These are phyloP conservation scores for Calycina marina DNA, from an alignment of 2,329 filamentous ascomycete species.

Conservation along the genomic window DNA sequence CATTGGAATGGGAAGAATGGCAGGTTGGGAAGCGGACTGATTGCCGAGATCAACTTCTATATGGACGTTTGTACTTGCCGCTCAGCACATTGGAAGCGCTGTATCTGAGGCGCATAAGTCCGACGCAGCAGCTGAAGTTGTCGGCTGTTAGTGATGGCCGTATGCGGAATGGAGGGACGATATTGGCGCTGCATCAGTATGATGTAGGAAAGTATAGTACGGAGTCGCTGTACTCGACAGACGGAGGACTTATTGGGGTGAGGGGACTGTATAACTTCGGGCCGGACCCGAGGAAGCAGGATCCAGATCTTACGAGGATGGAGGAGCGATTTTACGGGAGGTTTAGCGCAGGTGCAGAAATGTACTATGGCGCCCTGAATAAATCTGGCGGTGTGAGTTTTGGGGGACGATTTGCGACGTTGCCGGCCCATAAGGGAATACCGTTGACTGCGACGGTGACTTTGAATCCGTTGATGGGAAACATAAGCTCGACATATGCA, in stretches of 20 bases:
- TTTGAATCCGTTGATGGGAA: constrained; percentile 87
- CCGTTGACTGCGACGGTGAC: constrained; percentile 90
- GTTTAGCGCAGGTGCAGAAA: constrained; percentile 80
- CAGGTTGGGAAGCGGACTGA: constrained; percentile 33
- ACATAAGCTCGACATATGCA: constrained; percentile 79
- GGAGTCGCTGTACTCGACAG: constrained; percentile 83
- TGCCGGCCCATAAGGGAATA: constrained; percentile 67
- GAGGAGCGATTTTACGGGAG: constrained; percentile 58
- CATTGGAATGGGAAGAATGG: constrained; percentile 39
- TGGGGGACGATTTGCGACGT: constrained; percentile 76
- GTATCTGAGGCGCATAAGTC: constrained; percentile 63
- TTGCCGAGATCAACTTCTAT: constrained; percentile 46
- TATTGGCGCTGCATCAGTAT: constrained; percentile 61
- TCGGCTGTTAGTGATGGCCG: constrained; percentile 61
- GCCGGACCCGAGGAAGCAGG: constrained; percentile 13
- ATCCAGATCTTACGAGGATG: constrained; percentile 14
- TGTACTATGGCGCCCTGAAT: constrained; percentile 91
- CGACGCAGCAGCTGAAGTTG: constrained; percentile 65
- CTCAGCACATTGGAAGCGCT: constrained; percentile 76
- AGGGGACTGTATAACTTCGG: constrained; percentile 93
- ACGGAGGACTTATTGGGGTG: constrained; percentile 76
- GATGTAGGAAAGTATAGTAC: constrained; percentile 78
- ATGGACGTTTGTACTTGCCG: constrained; percentile 69
- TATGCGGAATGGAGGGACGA: constrained; percentile 60
- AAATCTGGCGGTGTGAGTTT: constrained; percentile 87